These are phyloP conservation scores for Coemansia sp. DNA, from an alignment of 192 early-diverging fungal genomes.

Conservation along the genomic window DNA sequence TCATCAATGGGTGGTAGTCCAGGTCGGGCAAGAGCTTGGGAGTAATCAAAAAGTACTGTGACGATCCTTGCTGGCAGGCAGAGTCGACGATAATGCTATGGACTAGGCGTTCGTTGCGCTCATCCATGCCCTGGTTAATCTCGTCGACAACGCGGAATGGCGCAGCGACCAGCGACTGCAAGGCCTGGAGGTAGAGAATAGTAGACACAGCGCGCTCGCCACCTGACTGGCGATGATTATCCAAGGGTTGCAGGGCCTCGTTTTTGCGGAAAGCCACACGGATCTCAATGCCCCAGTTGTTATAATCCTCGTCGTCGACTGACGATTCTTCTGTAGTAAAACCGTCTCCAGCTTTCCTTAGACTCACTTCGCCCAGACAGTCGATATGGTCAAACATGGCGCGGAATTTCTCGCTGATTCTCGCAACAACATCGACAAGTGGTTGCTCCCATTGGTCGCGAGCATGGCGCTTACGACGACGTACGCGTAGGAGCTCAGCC, in stretches of 20 bases:
- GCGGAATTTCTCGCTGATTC: constrained; percentile 72
- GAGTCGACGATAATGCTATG: constrained; percentile 87
- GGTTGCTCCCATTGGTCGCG: constrained; percentile 68
- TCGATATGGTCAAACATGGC: constrained; percentile 69
- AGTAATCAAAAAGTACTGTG: constrained; percentile 93
- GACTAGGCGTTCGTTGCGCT: constrained; percentile 93
- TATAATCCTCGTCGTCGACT: constrained; percentile 76
- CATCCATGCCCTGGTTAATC: constrained; percentile 99
- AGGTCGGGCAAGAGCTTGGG: constrained; percentile 95
- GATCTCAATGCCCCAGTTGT: constrained; percentile 94
- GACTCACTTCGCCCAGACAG: constrained; percentile 49
- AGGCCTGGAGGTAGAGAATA: constrained; percentile 92
- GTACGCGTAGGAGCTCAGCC: constrained; percentile 37
- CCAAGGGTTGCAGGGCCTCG: constrained; percentile 83
- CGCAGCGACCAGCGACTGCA: constrained; percentile 81
- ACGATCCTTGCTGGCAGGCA: constrained; percentile 64
- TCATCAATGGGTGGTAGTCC: constrained; percentile 90
- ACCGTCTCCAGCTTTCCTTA: constrained; percentile 34
- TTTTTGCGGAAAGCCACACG: constrained; percentile 88
- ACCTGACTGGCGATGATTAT: constrained; percentile 91
- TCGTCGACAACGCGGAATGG: constrained; percentile 99
- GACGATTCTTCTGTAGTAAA: not conserved
- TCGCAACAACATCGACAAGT: constrained; percentile 60
- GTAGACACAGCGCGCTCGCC: constrained; percentile 97
- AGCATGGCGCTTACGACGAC: constrained; percentile 35